Base-by-base conservation (phyloP, 2,329 filamentous ascomycete genomes). In the Aspergillus sp. region DNA sequence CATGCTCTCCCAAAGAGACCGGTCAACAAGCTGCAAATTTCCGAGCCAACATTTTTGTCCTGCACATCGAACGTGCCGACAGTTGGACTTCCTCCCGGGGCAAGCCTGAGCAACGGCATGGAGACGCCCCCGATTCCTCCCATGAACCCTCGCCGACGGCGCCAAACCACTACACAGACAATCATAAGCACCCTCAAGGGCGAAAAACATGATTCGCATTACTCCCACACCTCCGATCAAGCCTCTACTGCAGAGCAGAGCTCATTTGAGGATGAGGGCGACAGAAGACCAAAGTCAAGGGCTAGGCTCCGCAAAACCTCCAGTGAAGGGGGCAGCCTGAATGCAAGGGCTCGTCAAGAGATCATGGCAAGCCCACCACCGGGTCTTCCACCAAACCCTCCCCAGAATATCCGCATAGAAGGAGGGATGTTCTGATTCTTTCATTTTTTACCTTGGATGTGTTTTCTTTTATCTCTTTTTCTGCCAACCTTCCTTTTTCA, bases 11-110 rank as follows among this genome's bases (percentile, higher is more conserved):
- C 78, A 32, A 83, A 82, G 66, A 76, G 76, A 53, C 71, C 74
- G 0, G 70, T 84, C 38, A 75, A 76, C 49, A 85, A 85, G 61
- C 67, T 71, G 9, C 75, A 78, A 45, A 85, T 85, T 39, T 82
- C 79, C 2, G 81, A 84, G 53, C 81, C 81, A 0, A 72, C 66
- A 3, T 68, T 73, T 39, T 57, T 74, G 7, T 72, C 70, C 5
- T 68, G 71, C 7, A 83, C 80, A 4, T 80, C 76, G 2, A 76
- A 77, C 36, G 72, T 82, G 27, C 78, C 81, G 37, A 76, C 76
- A 0, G 69, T 82, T 31, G 76, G 75, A 31, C 68, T 83, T 8
- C 78, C 79, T 10, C 57, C 72, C n/a, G 76, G 76, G 27, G 74
- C 76, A 2, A 76, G 73, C 5, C 65, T 79, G 31, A 73, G 66